Base-by-base conservation (phyloP, 2,329 filamentous ascomycete genomes). In the Mariannaea elegans region DNA sequence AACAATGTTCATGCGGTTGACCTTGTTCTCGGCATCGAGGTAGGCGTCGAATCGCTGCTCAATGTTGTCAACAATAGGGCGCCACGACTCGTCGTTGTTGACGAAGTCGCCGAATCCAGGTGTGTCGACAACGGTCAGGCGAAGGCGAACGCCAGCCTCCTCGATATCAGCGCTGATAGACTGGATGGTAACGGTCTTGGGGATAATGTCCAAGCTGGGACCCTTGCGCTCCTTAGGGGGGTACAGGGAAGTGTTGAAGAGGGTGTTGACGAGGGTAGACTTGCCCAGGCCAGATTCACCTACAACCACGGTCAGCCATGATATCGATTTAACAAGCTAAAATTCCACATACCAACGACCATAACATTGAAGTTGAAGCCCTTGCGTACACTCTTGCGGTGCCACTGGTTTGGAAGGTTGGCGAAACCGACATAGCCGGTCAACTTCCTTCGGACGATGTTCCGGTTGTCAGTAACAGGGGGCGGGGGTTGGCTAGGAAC, bases 291-390 rank as follows among this genome's bases (percentile, higher is more conserved):
- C 95, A 76, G 95, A 99, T 89, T 99, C 95, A 87, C 95, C 95
- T 98, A 69, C 3, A 27, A 10, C 45, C n/a, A 21, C 4, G 39
- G 16, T 57, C 42, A 34, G 31, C 13, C 14, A 9, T 14, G 41
- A 9, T 19, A 3, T 21, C 38, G 38, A 14, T 8, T 18, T n/a
- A 48, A 29, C n/a, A 19, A 7, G 8, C 2, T 16, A 24, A 12
- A 8, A 32, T 27, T 9, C 58, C 14, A 90, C 94, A 76, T 85
- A 98, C 95, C 95, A 81, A 99, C 95, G 80, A 99, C 95, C 95
- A 99, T 99, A 71, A 99, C 95, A 78, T 99, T 99, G 87, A 99
- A 99, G 87, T 98, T 99, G 88, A 99, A 99, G 64, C 95, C 95
- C 82, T 99, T 99, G 77, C 95, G 93, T 74, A 99, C 95, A 88